These are phyloP conservation scores for Cryptosporidium muris DNA, from an alignment of 169 alveolate species.

Conservation along the genomic window DNA sequence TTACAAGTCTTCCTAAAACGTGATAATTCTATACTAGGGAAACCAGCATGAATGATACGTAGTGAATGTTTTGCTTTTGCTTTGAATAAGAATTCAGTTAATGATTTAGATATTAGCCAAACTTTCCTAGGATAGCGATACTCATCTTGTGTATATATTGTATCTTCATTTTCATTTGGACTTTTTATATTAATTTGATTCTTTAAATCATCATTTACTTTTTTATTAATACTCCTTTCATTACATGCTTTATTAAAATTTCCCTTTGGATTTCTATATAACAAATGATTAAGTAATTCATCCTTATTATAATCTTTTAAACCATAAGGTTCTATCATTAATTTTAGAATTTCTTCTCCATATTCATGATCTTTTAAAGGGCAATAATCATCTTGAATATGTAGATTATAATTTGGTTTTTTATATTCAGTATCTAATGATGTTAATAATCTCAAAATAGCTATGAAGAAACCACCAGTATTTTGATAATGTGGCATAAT, in stretches of 20 bases:
- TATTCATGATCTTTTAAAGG: slow-evolving; percentile 25
- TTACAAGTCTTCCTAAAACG: slow-evolving; percentile 37
- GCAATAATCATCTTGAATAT: slow-evolving; percentile 40
- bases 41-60: slow-evolving; percentile 62
- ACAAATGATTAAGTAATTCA: slow-evolving; percentile 9
- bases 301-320: slow-evolving; percentile 6
- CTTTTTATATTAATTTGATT: background rate
- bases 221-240: background rate
- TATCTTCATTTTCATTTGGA: background rate
- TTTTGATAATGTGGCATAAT: slow-evolving; percentile 90
- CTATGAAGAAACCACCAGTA: slow-evolving; percentile 91
- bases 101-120: slow-evolving; percentile 55
- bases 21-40: slow-evolving; percentile 62
- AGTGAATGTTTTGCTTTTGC: slow-evolving; percentile 43
- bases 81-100: slow-evolving; percentile 11
- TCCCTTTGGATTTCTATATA: slow-evolving; percentile 70
- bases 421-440: slow-evolving; percentile 1
- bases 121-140: slow-evolving; percentile 52
- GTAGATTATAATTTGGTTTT: background rate
- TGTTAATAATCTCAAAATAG: slow-evolving; percentile 79
- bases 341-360: slow-evolving; percentile 17
- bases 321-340: slow-evolving; percentile 49
- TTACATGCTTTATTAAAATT: slow-evolving; percentile 54
- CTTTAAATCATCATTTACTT: background rate
- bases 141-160: slow-evolving; percentile 16